Conservation (phyloP, 768 basidiomycete species). For the Trametes gibbosa region DNA sequence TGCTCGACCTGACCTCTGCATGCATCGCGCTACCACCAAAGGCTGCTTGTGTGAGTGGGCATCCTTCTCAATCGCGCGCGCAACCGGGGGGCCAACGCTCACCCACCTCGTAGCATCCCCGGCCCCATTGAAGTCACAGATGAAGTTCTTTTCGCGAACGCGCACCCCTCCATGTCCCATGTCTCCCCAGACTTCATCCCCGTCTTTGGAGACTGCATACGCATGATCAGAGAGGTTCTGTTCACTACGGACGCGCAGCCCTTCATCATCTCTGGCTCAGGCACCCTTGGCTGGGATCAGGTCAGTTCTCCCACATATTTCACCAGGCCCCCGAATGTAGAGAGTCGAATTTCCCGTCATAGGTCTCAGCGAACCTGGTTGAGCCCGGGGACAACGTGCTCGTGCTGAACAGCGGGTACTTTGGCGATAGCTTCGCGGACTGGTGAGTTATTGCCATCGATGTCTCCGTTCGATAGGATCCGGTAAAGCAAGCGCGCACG, state of each 20-base stretch:
- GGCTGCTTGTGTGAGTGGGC: conserved; percentile 28
- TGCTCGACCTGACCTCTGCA: background rate
- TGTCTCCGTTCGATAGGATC: background rate
- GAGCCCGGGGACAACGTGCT: conserved; percentile 75
- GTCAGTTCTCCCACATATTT: conserved; percentile 35
- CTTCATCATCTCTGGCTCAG: conserved; percentile 91
- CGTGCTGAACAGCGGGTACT: conserved; percentile 90
- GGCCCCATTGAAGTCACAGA: conserved; percentile 62
- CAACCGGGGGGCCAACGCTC: conserved; percentile 6
- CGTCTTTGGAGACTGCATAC: conserved; percentile 85
- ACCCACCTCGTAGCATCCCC: conserved; percentile 36
- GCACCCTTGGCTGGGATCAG: conserved; percentile 97
- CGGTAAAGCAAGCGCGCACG: background rate
- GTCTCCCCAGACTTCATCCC: conserved; percentile 85
- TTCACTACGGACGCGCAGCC: conserved; percentile 80
- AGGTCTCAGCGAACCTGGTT: conserved; percentile 91
- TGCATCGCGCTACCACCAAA: background rate
- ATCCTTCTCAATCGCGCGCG: background rate
- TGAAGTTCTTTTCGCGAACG: conserved; percentile 89
- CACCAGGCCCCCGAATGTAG: background rate
- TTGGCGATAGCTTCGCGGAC: conserved; percentile 86
- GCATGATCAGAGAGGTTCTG: conserved; percentile 78
- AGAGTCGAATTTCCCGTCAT: conserved; percentile 3
- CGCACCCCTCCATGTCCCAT: conserved; percentile 87
- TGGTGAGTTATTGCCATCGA: conserved; percentile 51